Evolutionary conservation across 139 green algal species (phyloP).

Genomic region (Mesostigma viride): DNA sequence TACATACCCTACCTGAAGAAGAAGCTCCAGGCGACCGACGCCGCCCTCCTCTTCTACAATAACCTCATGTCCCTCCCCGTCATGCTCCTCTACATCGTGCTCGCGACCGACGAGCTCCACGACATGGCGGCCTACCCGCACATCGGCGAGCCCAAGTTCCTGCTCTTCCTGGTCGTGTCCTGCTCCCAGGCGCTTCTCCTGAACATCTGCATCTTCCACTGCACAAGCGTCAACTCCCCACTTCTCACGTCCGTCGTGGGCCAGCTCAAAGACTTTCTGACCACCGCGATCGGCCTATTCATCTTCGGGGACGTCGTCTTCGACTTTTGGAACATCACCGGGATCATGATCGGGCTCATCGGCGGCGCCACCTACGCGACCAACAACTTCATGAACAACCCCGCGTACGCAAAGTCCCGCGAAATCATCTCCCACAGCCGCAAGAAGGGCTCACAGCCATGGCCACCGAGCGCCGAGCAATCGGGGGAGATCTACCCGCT

Average conservation of each 20-base stretch:
- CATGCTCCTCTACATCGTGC: conserved; percentile 33
- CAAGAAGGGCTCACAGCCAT: no score
- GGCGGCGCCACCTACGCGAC: conserved; percentile 28
- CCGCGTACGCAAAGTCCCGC: no score
- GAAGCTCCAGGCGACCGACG: conserved; percentile 30
- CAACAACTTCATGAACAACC: conserved; percentile 6
- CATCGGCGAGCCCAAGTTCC: conserved; percentile 31
- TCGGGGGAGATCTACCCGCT: no score
- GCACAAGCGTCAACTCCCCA: conserved; percentile 41
- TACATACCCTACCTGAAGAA: conserved; percentile 36
- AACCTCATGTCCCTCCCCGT: conserved; percentile 41
- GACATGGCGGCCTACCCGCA: conserved; percentile 17
- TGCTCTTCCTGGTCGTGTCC: conserved; percentile 9
- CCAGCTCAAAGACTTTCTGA: conserved; percentile 48
- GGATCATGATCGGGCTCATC: conserved; percentile 17
- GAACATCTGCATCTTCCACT: conserved; percentile 50
- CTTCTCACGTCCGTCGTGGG: conserved; percentile 45
- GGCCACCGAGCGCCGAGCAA: no score
- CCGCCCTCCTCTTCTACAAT: conserved; percentile 44
- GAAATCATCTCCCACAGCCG: no score
- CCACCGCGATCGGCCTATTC: conserved; percentile 38
- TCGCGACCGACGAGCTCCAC: conserved; percentile 30
- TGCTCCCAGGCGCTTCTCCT: conserved; percentile 43
- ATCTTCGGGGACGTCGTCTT: conserved; percentile 41
- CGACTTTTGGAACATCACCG: conserved; percentile 21